Evolutionary conservation across 139 green algal species (phyloP), one percentile per base, ranked within the genome.

Genomic region (Edaphochlamys debaryana): DNA sequence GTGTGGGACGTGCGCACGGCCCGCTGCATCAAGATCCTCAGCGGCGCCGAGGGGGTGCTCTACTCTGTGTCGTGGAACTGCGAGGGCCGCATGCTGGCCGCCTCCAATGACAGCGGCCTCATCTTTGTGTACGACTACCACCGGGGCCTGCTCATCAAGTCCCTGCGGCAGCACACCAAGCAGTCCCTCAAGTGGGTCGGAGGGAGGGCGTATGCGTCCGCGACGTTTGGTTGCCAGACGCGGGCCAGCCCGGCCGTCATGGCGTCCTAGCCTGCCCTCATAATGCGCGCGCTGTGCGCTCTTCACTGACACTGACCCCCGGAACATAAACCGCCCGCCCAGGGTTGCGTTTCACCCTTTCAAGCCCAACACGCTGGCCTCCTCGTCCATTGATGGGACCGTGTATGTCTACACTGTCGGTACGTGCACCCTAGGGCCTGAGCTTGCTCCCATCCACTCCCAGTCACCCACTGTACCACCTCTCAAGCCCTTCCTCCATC

Each of bases 51-150:
- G 54, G 68, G 63, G 67, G 79, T 80, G 38, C 79, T 92, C 11
- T 91, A 92, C 79, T 85, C 71, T 3, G 76, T 93, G 64, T 64
- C 30, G 27, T 93, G 89, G 89, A 88, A 76, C 13, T 64, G 56
- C 17, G 89, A 93, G 67, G 87, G 87, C 37, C 32, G 23, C 41
- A 54, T 82, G 67, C 63, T 93, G 48, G 87, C 85, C 7, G 78
- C 89, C 8, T 77, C 42, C 42, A 77, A 67, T 56, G 74, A 72
- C 66, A 64, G 34, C 9, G 89, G 89, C 15, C 38, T 45, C 1
- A 67, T 92, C 4, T 85, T 78, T 42, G 8, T 93, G 20, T 93
- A 82, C 77, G 85, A 92, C 73, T 84, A 79, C 36, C 40, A 64
- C 37, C 89, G 82, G 68, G 87, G 85, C 13, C 48, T 76, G 27